Percentiles rank a stretch among this genome's conserved stretches.
phyloP scores from a whole-genome alignment of 495 filamentous ascomycete genomes.

The Lineolata rhizophorae region DNA sequence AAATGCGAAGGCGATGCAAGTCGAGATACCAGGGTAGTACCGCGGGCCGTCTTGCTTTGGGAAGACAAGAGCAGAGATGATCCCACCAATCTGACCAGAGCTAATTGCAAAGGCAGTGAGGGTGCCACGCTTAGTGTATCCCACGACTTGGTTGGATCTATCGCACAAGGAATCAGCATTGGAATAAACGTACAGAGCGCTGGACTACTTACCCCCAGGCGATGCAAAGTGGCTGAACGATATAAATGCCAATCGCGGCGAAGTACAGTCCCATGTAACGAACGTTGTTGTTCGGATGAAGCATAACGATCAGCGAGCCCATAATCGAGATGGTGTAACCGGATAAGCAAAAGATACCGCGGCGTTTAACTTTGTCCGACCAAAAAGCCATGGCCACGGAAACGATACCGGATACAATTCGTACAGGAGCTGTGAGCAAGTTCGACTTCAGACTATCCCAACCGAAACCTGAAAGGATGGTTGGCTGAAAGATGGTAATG shows the following conservation, averaged over 20 bases:
- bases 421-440: background rate
- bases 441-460: background rate
- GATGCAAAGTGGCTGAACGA: background rate
- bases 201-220: background rate
- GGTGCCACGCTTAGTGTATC: background rate
- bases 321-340: background rate
- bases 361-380: background rate
- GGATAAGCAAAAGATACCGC: background rate
- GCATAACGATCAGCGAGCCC: background rate
- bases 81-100: background rate
- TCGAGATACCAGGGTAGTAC: background rate
- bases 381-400: background rate
- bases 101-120: background rate
- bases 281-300: background rate
- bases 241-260: background rate
- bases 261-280: background rate
- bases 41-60: background rate
- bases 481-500: background rate
- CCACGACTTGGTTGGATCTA: background rate
- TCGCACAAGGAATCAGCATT: background rate
- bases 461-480: background rate
- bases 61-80: background rate
- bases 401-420: background rate
- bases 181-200: background rate
- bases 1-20: background rate